Percentiles rank a stretch among this genome's conserved stretches.
Conservation (phyloP, 2,329 filamentous ascomycete genomes). For the Fulvia fulva region DNA sequence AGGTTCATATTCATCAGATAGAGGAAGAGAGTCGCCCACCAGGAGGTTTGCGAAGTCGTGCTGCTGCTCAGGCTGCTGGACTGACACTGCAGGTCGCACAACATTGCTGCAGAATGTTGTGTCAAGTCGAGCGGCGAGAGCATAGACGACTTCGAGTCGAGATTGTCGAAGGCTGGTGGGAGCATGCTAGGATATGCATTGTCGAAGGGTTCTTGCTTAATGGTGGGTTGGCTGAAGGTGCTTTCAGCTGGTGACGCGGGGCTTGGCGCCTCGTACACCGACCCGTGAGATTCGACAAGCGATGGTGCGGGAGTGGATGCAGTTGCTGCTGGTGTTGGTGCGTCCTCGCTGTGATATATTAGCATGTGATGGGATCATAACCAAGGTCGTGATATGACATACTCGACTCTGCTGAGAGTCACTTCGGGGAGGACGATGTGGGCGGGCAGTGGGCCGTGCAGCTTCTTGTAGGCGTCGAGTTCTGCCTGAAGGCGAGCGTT, state of each 20-base stretch:
- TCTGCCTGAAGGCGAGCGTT: conserved; percentile 31
- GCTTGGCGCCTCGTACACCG: conserved; percentile 23
- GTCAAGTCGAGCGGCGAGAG: conserved; percentile 76
- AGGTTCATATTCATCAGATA: conserved; percentile 31
- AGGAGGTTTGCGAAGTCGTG: conserved; percentile 18
- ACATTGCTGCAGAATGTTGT: conserved; percentile 99
- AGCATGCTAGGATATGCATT: conserved; percentile 17
- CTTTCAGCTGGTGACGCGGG: conserved; percentile 27
- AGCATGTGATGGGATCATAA: neutral
- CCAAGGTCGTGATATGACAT: conserved; percentile 1
- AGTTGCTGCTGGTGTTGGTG: conserved; percentile 7
- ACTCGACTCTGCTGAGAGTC: conserved; percentile 26
- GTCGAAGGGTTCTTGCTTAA: conserved; percentile 33
- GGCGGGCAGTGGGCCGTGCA: conserved; percentile 32
- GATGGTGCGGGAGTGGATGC: conserved; percentile 30
- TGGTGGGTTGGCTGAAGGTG: conserved; percentile 20
- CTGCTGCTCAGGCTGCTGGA: conserved; percentile 48
- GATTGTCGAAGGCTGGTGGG: conserved; percentile 26
- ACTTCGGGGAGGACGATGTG: conserved; percentile 32
- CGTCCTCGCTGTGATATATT: conserved; percentile 3
- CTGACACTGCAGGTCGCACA: conserved; percentile 99
- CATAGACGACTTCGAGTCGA: conserved; percentile 37
- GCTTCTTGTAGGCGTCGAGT: conserved; percentile 29
- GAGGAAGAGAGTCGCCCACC: conserved; percentile 30
- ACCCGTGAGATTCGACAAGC: conserved; percentile 28